Evolutionary conservation across 371 early-diverging fungal genomes (phyloP), one percentile per base, ranked within the genome.

Genomic region (Rhizomucor pusillus): DNA sequence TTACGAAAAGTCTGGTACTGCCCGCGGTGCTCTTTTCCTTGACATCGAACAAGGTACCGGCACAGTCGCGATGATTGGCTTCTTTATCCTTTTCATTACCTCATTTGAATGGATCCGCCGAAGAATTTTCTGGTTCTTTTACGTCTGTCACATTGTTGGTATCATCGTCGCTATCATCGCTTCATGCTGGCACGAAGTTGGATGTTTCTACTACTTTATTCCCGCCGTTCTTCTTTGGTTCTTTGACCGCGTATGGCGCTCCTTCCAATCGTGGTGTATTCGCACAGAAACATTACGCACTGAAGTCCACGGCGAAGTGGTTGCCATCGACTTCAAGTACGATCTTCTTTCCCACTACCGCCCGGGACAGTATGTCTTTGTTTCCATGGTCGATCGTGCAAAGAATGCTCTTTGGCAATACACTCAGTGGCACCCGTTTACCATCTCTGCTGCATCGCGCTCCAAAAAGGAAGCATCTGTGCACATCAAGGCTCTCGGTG

Each of bases 321-420:
- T 59, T 2, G 67, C 69, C 13, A 62, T 73, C 12, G 50, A 73
- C n/a, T 77, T 77, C 24, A 67, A 73, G 35, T 62, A 69, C 46
- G 47, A 50, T 6, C 22, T 66, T 14, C 33, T 49, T 12, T 12
- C 20, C 5, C 46, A 49, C 14, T 77, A 69, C 52, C 60, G 59
- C 19, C 74, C 77, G 14, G 77, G 77, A 36, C 77, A 77, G 52
- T 77, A 77, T 37, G 66, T 69, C 5, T 77, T 77, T 41, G 45
- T 71, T 13, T 52, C 77, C 0, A 47, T 77, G 37, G 67, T 63
- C 10, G 54, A 56, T 22, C 41, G 45, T 24, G 50, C 57, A 9
- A 29, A 43, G 11, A 57, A 45, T 5, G 51, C 44, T 3, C 50
- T 45, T 20, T 59, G 56, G 53, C 65, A 62, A 10, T 65, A 60